Evolutionary conservation across 202 grass and related monocot species (phyloP).

Genomic region (Alloteropsis angusta): DNA sequence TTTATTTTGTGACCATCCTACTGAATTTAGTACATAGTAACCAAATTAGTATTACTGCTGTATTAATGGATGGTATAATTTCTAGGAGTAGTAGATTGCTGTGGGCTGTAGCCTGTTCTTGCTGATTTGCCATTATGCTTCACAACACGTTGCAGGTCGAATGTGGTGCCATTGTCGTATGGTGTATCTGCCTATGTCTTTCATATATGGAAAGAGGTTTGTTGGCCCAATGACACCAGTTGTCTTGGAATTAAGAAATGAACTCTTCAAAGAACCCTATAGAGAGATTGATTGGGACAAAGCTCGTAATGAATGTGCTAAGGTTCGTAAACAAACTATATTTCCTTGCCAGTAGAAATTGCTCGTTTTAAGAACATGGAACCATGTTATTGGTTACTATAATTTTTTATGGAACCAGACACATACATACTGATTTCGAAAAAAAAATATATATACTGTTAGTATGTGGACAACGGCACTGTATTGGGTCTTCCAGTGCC

Average conservation of each 20-base stretch:
- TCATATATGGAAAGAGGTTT: slow-evolving; percentile 90
- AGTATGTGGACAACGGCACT: no score
- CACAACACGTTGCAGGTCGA: slow-evolving; percentile 33
- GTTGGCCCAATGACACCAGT: slow-evolving; percentile 57
- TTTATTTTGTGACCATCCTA: no score
- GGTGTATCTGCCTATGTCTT: slow-evolving; percentile 96
- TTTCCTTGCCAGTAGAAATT: background rate
- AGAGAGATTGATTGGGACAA: slow-evolving; percentile 67
- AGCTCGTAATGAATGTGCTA: slow-evolving; percentile 79
- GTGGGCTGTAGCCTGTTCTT: background rate
- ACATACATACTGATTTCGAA: no score
- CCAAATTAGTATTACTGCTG: background rate
- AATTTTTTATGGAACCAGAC: background rate
- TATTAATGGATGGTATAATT: no score
- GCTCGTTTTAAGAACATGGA: no score
- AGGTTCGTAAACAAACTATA: slow-evolving; percentile 50
- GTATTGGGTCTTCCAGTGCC: no score
- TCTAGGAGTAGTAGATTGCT: no score
- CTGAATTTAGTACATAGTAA: no score
- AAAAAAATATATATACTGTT: no score
- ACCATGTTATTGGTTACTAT: no score
- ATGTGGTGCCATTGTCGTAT: slow-evolving; percentile 98
- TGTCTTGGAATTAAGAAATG: slow-evolving; percentile 67
- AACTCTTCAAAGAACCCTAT: slow-evolving; percentile 59
- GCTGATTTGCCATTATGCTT: background rate